phyloP scores from a whole-genome alignment of 495 filamentous ascomycete species.

The Oidiodendron maius region DNA sequence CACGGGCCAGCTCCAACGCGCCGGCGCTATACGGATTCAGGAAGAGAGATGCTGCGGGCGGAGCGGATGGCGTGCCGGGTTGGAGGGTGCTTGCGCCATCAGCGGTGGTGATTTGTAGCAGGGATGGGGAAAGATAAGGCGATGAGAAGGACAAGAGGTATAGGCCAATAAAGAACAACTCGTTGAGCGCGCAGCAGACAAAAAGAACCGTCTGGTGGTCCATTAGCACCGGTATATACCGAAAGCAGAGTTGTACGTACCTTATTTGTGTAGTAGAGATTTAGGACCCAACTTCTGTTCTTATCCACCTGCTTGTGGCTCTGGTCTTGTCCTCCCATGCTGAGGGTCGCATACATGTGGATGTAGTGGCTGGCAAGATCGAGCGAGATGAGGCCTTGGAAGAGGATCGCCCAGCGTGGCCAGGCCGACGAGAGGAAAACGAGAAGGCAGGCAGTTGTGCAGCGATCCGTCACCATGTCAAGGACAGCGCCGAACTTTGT shows the following conservation, averaged over 20 bases:
- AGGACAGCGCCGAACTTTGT: constrained; percentile 93
- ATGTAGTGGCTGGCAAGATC: constrained; percentile 96
- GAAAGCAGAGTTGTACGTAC: constrained; percentile 37
- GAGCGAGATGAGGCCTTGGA: constrained; percentile 86
- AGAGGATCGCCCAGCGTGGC: constrained; percentile 85
- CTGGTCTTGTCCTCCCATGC: constrained; percentile 68
- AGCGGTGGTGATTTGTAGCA: constrained; percentile 47
- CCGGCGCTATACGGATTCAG: constrained; percentile 81
- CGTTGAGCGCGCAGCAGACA: constrained; percentile 82
- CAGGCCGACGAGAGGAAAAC: constrained; percentile 91
- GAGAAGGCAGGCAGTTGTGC: constrained; percentile 88
- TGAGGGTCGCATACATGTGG: constrained; percentile 92
- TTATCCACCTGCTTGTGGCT: constrained; percentile 94
- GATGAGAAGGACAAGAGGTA: constrained; percentile 97
- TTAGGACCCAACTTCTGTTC: constrained; percentile 71
- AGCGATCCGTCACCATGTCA: constrained; percentile 96
- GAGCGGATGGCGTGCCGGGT: constrained; percentile 46
- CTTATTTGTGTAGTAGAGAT: constrained; percentile 94
- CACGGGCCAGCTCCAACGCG: constrained; percentile 84
- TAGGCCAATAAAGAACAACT: constrained; percentile 93
- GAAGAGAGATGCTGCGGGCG: constrained; percentile 62
- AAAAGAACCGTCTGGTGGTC: constrained; percentile 75
- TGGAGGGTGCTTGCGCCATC: constrained; percentile 48
- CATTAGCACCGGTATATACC: background rate
- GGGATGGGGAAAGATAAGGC: constrained; percentile 74